Evolutionary conservation across 768 basidiomycete species (phyloP), one percentile per base, ranked within the genome.

Genomic region (Serendipita sp.): DNA sequence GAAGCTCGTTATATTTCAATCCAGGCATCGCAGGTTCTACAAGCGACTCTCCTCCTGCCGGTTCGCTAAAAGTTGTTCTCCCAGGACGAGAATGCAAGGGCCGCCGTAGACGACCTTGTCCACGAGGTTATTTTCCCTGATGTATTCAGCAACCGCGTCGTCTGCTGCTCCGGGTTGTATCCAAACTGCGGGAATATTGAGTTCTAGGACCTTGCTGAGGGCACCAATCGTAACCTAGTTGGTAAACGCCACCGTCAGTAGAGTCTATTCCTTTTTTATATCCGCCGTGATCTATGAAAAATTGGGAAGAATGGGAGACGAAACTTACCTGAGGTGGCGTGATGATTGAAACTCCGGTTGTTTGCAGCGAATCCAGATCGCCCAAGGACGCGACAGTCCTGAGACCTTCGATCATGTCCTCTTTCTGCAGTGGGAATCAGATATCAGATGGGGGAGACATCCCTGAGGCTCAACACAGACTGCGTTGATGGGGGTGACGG

Each of bases 161-260:
- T 90, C 85, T 68, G 86, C 84, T 4, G 91, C 89, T 24, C 91
- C 91, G 4, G 92, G 92, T 72, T 95, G 92, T 35, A 94, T 80
- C 92, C 92, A 95, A 48, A 92, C 78, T 2, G 84, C 79, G 3
- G 85, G 86, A n/a, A 89, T 73, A n/a, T 74, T 73, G n/a, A 83
- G 80, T n/a, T 78, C 78, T 72, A 85, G 84, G 5, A 85, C 86
- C 65, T 83, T 78, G 71, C 85, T 76, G 69, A 92, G 74, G 64
- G 90, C 68, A 28, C 75, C 76, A 53, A 90, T 79, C 8, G 89
- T 92, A 46, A 92, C 75, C 88, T 91, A 68, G 13, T 63, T 16
- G 24, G 24, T 35, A 34, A 37, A 60, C 56, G 56, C 56, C 56
- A 60, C 56, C n/a, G 32, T 41, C 41, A 41, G 41, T 41, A 41